Evolutionary conservation across 83 land plant species (phyloP).

Genomic region (Thuja plicata): DNA sequence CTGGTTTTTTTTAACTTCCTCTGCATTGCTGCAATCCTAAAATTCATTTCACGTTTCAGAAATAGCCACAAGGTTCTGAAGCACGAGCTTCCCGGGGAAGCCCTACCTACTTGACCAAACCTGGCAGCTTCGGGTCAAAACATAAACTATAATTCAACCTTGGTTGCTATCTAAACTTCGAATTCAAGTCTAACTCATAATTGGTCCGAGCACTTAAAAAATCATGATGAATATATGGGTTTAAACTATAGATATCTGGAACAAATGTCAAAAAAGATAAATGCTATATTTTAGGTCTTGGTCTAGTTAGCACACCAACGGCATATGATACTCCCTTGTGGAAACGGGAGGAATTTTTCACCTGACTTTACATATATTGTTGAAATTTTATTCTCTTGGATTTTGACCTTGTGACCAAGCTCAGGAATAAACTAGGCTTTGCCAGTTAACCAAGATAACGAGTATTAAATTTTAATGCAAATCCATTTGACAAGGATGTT

Average conservation of each 20-base stretch:
- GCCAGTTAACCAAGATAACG: neutral
- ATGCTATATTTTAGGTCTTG: neutral
- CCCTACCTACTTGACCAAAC: neutral
- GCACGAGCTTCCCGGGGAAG: neutral
- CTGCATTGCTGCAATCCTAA: neutral
- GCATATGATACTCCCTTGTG: neutral
- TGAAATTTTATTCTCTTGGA: neutral
- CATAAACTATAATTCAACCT: neutral
- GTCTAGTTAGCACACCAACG: neutral
- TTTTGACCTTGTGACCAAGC: neutral
- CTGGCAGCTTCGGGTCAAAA: neutral
- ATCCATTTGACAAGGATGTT: too few relatives aligned
- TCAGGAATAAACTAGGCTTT: neutral
- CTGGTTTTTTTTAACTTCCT: neutral
- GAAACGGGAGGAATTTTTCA: neutral
- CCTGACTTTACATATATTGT: neutral
- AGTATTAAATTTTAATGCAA: too few relatives aligned
- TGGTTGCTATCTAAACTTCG: neutral
- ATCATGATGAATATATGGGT: neutral
- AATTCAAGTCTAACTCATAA: neutral
- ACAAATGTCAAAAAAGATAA: neutral
- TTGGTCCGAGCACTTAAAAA: neutral
- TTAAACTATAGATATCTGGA: too few relatives aligned
- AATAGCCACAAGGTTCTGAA: neutral
- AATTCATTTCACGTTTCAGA: neutral